Conservation (phyloP, 2,329 filamentous ascomycete species). For the Coniochaeta prunicola region DNA sequence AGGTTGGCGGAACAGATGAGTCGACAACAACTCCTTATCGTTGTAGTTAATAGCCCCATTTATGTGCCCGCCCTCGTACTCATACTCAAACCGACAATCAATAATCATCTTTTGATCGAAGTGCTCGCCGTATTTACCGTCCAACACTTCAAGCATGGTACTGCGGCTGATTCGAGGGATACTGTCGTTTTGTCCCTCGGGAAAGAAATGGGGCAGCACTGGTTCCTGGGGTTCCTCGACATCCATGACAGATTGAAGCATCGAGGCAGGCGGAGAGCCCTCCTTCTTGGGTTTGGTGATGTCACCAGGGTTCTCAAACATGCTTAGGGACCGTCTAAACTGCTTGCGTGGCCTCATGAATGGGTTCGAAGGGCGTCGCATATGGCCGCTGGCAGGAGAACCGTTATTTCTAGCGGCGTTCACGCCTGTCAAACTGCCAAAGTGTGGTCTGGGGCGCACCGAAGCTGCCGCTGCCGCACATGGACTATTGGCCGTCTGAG, state of each 20-base stretch:
- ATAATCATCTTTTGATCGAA: constrained; percentile 83
- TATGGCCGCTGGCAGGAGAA: constrained; percentile 65
- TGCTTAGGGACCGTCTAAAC: constrained; percentile 87
- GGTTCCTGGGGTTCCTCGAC: constrained; percentile 67
- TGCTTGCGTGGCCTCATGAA: constrained; percentile 76
- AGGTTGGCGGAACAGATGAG: constrained; percentile 65
- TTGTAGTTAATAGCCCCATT: constrained; percentile 92
- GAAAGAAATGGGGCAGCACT: constrained; percentile 75
- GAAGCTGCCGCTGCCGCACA: constrained; percentile 33
- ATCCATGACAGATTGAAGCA: constrained; percentile 72
- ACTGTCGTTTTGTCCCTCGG: constrained; percentile 73
- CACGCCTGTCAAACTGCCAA: constrained; percentile 45
- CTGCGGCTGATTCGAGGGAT: constrained; percentile 79
- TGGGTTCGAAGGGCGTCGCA: constrained; percentile 66
- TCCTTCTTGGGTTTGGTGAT: constrained; percentile 74
- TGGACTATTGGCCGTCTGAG: constrained; percentile 54
- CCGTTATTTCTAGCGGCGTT: constrained; percentile 60
- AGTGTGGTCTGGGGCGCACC: constrained; percentile 57
- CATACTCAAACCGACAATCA: constrained; percentile 97
- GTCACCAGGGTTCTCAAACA: constrained; percentile 92
- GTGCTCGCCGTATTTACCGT: constrained; percentile 69
- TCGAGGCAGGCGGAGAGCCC: constrained; percentile 42
- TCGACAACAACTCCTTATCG: constrained; percentile 81
- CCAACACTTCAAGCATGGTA: constrained; percentile 79
- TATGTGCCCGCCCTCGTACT: constrained; percentile 95